Evolutionary conservation across 257 asterid genomes (phyloP).

Genomic region (Gentiana dahurica): DNA sequence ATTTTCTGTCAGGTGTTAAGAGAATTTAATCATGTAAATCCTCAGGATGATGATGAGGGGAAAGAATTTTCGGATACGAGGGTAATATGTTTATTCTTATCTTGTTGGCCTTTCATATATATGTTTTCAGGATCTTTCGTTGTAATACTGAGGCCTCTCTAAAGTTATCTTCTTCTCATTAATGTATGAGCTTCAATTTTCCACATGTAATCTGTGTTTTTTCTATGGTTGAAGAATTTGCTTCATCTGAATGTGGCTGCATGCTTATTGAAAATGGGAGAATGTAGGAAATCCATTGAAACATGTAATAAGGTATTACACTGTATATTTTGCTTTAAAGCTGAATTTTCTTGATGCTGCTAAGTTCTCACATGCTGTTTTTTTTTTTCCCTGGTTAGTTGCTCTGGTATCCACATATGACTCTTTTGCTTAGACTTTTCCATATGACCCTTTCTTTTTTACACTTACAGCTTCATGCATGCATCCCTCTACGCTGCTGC

Average conservation of each 20-base stretch:
- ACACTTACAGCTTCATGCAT: too few species aligned
- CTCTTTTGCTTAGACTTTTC: too few species aligned
- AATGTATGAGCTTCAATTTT: conserved; percentile 4
- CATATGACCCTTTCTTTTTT: too few species aligned
- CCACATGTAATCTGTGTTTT: conserved; percentile 10
- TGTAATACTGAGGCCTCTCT: background rate
- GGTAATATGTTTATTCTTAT: conserved; percentile 32
- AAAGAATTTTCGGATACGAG: conserved; percentile 82
- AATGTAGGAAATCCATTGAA: conserved; percentile 73
- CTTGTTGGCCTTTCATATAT: background rate
- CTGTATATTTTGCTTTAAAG: too few species aligned
- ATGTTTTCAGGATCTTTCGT: conserved; percentile 2
- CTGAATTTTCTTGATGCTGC: too few species aligned
- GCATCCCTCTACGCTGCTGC: too few species aligned
- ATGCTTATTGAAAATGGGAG: conserved; percentile 87
- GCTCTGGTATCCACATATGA: too few species aligned
- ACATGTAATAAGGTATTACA: conserved; percentile 75
- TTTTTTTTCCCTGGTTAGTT: too few species aligned
- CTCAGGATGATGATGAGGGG: conserved; percentile 94
- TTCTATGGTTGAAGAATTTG: conserved; percentile 50
- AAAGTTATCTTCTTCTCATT: background rate
- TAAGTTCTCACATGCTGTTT: too few species aligned
- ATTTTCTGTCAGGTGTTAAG: conserved; percentile 63
- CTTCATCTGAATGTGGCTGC: conserved; percentile 96
- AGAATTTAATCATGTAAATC: conserved; percentile 97